phyloP scores from a whole-genome alignment of 495 filamentous ascomycete genomes.

The Aspergillus baeticus region DNA sequence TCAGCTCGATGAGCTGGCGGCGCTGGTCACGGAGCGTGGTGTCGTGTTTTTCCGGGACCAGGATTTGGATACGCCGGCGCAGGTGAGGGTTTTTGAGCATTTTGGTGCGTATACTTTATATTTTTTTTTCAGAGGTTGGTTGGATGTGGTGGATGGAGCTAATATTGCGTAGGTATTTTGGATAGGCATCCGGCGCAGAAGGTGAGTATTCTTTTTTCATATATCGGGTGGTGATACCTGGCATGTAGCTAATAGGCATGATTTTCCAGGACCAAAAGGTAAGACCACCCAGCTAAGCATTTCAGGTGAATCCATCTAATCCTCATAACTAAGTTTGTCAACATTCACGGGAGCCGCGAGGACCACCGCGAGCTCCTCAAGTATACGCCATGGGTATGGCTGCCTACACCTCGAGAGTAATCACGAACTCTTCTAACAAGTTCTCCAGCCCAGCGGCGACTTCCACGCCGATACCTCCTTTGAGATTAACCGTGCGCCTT shows the following conservation, averaged over 20 bases:
- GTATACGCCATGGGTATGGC: conserved; percentile 42
- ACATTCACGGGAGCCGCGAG: conserved; percentile 33
- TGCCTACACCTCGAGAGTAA: too few relatives aligned
- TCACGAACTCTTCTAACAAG: neutral
- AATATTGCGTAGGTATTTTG: conserved; percentile 24
- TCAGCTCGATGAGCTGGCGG: conserved; percentile 44
- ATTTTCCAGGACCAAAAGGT: neutral
- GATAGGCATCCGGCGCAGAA: conserved; percentile 52
- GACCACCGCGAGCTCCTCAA: conserved; percentile 36
- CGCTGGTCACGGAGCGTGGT: conserved; percentile 41
- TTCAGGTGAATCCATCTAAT: neutral
- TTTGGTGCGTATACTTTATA: conserved; percentile 33
- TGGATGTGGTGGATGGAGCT: too few relatives aligned
- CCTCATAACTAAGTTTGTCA: conserved; percentile 28
- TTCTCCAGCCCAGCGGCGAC: conserved; percentile 35
- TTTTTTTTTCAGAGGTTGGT: too few relatives aligned
- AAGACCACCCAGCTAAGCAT: conserved; percentile 1
- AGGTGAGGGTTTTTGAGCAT: conserved; percentile 52
- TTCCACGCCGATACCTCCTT: conserved; percentile 54
- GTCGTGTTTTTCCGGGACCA: conserved; percentile 47
- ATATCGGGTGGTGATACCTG: too few relatives aligned
- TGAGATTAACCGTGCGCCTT: conserved; percentile 42
- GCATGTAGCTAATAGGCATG: too few relatives aligned
- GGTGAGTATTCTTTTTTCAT: conserved; percentile 3
- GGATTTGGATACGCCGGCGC: conserved; percentile 48